Evolutionary conservation across 2,329 filamentous ascomycete genomes (phyloP).

Genomic region (Blastomyces silverae): DNA sequence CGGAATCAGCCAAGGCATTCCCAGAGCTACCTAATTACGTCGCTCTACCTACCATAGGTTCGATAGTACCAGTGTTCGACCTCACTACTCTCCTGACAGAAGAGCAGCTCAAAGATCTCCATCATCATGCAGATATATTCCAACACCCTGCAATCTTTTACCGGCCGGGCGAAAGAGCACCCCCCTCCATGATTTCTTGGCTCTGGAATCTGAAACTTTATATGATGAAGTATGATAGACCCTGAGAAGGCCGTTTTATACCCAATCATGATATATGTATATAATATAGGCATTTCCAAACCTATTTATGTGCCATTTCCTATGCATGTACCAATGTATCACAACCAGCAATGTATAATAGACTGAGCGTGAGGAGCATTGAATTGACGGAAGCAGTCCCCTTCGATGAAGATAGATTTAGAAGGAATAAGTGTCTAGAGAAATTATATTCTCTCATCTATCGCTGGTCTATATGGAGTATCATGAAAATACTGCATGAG

Average conservation of each 20-base stretch:
- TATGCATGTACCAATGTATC: background rate
- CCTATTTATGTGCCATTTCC: background rate
- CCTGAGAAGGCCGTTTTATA: background rate
- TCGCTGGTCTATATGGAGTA: constrained; percentile 7
- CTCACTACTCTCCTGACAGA: constrained; percentile 30
- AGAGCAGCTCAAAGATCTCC: constrained; percentile 29
- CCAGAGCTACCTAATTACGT: constrained; percentile 27
- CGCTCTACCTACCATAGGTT: constrained; percentile 27
- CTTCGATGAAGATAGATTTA: background rate
- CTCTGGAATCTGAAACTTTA: constrained; percentile 38
- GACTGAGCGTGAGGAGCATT: background rate
- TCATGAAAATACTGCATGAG: background rate
- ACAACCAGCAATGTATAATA: background rate
- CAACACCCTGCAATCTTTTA: constrained; percentile 33
- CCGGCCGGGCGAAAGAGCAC: constrained; percentile 27
- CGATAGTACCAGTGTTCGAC: constrained; percentile 36
- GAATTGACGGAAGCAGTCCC: background rate
- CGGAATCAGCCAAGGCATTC: constrained; percentile 6
- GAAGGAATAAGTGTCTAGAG: background rate
- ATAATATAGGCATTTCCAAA: background rate
- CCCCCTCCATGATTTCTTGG: constrained; percentile 30
- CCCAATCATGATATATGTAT: background rate
- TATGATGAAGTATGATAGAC: constrained; percentile 21
- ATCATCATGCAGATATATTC: constrained; percentile 27
- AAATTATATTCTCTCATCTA: constrained; percentile 3